phyloP scores from a whole-genome alignment of 2,329 filamentous ascomycete species.

The Aureobasidium sp. region DNA sequence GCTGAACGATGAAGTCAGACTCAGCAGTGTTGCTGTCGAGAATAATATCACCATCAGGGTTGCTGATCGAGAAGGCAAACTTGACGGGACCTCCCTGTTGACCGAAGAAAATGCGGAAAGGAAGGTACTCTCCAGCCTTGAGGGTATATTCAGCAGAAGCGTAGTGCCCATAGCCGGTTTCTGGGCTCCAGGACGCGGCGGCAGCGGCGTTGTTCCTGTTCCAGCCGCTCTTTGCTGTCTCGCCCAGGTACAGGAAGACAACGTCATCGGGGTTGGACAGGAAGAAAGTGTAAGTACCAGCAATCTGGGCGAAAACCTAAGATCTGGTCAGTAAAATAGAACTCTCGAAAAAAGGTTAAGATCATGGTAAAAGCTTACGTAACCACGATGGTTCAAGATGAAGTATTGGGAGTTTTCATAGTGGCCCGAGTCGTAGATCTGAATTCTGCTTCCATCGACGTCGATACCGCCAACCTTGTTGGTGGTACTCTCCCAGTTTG shows the following conservation, averaged over 20 bases:
- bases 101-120: constrained; percentile 19
- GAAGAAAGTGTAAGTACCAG: constrained; percentile 30
- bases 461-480: constrained; percentile 11
- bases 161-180: background rate
- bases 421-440: background rate
- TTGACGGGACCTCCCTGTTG: constrained; percentile 6
- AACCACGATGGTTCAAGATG: constrained; percentile 29
- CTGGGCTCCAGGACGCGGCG: background rate
- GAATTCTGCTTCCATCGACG: background rate
- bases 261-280: constrained; percentile 28
- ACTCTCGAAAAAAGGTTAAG: background rate
- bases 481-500: background rate
- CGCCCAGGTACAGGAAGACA: constrained; percentile 29
- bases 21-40: constrained; percentile 13
- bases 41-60: constrained; percentile 18
- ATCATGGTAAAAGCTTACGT: constrained; percentile 14
- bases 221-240: constrained; percentile 27
- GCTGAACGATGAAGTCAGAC: constrained; percentile 17
- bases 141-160: background rate
- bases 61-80: constrained; percentile 8
- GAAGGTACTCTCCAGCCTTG: constrained; percentile 15
- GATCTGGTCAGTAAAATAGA: background rate
- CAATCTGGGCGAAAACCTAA: constrained; percentile 13
- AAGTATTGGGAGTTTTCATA: background rate
- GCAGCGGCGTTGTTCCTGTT: constrained; percentile 24